Conservation (phyloP, 2,329 filamentous ascomycete genomes). For the Microdochium nivale region DNA sequence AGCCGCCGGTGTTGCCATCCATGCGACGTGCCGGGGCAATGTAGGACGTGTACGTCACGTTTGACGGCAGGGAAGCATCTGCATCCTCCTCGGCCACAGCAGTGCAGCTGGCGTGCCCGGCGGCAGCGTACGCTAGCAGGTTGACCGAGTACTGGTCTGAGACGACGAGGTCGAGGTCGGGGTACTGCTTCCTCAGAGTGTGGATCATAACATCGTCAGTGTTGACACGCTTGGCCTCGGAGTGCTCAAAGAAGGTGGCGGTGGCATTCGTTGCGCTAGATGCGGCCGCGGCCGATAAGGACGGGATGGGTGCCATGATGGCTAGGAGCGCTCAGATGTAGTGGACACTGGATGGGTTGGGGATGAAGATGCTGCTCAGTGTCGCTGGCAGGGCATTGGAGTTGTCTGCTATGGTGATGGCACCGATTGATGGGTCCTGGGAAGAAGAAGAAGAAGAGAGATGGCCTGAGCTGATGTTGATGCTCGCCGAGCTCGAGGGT, state of each 20-base stretch:
- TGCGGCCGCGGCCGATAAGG: background rate
- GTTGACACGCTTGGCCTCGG: slow-evolving; percentile 27
- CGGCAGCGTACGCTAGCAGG: slow-evolving; percentile 31
- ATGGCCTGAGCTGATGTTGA: background rate
- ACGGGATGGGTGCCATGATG: background rate
- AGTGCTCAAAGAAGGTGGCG: slow-evolving; percentile 29
- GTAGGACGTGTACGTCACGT: slow-evolving; percentile 15
- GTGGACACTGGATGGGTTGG: background rate
- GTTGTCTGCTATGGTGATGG: background rate
- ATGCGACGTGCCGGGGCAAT: slow-evolving; percentile 27
- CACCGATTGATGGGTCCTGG: background rate
- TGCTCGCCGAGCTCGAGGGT: no score
- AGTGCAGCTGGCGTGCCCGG: slow-evolving; percentile 26
- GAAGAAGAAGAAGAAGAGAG: background rate
- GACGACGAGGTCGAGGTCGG: slow-evolving; percentile 30
- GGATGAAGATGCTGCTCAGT: background rate
- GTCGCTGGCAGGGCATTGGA: background rate
- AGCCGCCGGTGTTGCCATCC: slow-evolving; percentile 21
- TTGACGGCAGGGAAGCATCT: slow-evolving; percentile 15
- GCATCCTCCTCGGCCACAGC: slow-evolving; percentile 15
- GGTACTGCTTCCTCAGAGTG: slow-evolving; percentile 32
- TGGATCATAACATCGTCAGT: slow-evolving; percentile 32
- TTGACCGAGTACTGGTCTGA: slow-evolving; percentile 19
- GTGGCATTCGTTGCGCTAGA: slow-evolving; percentile 6
- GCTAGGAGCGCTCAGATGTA: background rate